Percentiles rank a stretch among this genome's conserved stretches.
These are phyloP conservation scores for Lipomyces yarrowii DNA, from an alignment of 1,139 yeast genomes.

Conservation along the genomic window DNA sequence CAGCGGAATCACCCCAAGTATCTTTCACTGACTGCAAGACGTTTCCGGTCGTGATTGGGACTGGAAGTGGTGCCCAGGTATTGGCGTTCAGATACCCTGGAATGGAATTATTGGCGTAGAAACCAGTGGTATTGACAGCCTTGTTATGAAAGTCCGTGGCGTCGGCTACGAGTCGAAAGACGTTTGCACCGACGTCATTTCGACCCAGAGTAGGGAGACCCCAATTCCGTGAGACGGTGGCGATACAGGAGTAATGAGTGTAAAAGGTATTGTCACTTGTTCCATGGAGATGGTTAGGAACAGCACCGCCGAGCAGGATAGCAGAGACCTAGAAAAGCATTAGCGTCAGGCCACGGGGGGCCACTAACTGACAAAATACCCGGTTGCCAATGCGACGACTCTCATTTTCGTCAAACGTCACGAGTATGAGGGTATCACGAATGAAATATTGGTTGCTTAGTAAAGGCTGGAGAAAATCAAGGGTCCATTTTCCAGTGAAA, in stretches of 20 bases:
- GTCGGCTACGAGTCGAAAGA: conserved; percentile 37
- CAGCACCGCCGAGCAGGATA: not conserved
- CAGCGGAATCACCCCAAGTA: not conserved
- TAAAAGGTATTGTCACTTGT: conserved; percentile 51
- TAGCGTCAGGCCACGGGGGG: not conserved
- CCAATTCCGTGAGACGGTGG: conserved; percentile 52
- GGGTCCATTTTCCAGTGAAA: conserved; percentile 50
- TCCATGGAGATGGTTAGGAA: conserved; percentile 35
- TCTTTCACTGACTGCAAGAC: not conserved
- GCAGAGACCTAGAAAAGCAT: not conserved
- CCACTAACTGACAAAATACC: not conserved
- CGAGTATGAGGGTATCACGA: not conserved
- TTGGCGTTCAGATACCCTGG: not conserved
- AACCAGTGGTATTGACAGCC: not conserved
- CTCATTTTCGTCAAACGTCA: not conserved
- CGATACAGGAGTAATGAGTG: conserved; percentile 51
- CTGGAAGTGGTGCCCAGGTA: not conserved
- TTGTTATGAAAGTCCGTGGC: not conserved
- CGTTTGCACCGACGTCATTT: conserved; percentile 51
- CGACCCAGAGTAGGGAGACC: conserved; percentile 51
- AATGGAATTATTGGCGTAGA: not conserved
- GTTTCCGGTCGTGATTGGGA: not conserved
- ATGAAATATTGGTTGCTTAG: not conserved
- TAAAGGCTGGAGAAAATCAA: conserved; percentile 47
- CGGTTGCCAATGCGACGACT: not conserved